These are phyloP conservation scores for Globisporangium spiculum DNA, from an alignment of 352 stramenopile species.

Conservation along the genomic window DNA sequence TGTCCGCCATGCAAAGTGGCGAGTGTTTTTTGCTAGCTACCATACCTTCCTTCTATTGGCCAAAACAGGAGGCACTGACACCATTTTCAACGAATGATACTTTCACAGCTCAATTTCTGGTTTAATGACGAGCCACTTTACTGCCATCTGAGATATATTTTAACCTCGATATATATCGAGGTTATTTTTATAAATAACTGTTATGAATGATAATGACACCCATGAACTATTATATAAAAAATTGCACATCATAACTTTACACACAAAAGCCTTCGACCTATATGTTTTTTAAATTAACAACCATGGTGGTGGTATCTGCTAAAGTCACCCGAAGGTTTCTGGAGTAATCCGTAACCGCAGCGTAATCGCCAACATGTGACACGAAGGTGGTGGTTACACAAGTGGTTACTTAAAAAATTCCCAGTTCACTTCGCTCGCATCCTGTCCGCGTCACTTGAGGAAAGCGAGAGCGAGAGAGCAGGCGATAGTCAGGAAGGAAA, in stretches of 20 bases:
- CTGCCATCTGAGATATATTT: neutral
- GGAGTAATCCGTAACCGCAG: neutral
- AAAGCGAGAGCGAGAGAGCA: constrained; percentile 1
- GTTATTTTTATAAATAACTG: too few relatives aligned
- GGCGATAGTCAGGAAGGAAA: neutral
- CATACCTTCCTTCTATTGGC: neutral
- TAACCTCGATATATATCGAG: neutral
- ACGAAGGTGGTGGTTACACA: neutral
- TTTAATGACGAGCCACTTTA: neutral
- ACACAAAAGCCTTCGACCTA: too few relatives aligned
- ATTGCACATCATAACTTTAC: too few relatives aligned
- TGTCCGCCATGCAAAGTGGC: neutral
- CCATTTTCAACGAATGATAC: neutral
- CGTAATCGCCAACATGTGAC: neutral
- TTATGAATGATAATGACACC: too few relatives aligned
- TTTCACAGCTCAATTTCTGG: neutral
- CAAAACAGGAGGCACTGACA: neutral
- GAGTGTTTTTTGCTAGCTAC: neutral
- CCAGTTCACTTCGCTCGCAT: neutral
- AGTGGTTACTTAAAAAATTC: neutral
- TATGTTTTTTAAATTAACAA: too few relatives aligned
- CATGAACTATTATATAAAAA: too few relatives aligned
- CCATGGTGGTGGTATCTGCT: too few relatives aligned
- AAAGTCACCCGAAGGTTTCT: too few relatives aligned
- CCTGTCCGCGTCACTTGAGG: neutral